phyloP scores from a whole-genome alignment of 225 moss, liverwort and hornwort species.

The Sphagnum contortum region DNA sequence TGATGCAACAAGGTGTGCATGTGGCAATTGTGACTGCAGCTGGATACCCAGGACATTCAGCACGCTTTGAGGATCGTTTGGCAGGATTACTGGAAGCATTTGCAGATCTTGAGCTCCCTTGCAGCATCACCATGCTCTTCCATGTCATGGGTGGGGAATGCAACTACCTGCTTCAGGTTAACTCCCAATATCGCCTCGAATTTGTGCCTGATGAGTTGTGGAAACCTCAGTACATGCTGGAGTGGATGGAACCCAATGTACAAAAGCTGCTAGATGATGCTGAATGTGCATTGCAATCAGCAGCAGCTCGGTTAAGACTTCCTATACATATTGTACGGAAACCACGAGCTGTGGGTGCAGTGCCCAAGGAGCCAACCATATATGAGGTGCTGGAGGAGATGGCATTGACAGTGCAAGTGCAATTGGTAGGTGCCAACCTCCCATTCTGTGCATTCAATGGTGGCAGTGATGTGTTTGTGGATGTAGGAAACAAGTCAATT shows the following conservation, averaged over 20 bases:
- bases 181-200: slow-evolving; percentile 57
- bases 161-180: slow-evolving; percentile 80
- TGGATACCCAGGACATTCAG: slow-evolving; percentile 75
- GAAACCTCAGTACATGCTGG: slow-evolving; percentile 78
- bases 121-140: slow-evolving; percentile 53
- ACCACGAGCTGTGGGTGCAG: slow-evolving; percentile 78
- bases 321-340: slow-evolving; percentile 74
- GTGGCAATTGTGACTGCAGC: slow-evolving; percentile 94
- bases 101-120: slow-evolving; percentile 42
- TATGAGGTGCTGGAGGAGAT: slow-evolving; percentile 95
- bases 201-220: slow-evolving; percentile 63
- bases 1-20: slow-evolving; percentile 64
- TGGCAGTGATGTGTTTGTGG: slow-evolving; percentile 62
- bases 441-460: slow-evolving; percentile 96
- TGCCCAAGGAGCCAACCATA: slow-evolving; percentile 76
- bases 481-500: slow-evolving; percentile 79
- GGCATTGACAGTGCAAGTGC: slow-evolving; percentile 82
- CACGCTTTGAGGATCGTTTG: slow-evolving; percentile 60
- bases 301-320: slow-evolving; percentile 54
- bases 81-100: slow-evolving; percentile 82
- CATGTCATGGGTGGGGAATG: slow-evolving; percentile 95
- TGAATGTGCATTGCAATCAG: slow-evolving; percentile 56
- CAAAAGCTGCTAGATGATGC: slow-evolving; percentile 57
- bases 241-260: slow-evolving; percentile 64
- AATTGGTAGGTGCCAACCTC: slow-evolving; percentile 60